These are phyloP conservation scores for Tolypocladium paradoxum DNA, from an alignment of 2,329 filamentous ascomycete genomes.

Conservation along the genomic window DNA sequence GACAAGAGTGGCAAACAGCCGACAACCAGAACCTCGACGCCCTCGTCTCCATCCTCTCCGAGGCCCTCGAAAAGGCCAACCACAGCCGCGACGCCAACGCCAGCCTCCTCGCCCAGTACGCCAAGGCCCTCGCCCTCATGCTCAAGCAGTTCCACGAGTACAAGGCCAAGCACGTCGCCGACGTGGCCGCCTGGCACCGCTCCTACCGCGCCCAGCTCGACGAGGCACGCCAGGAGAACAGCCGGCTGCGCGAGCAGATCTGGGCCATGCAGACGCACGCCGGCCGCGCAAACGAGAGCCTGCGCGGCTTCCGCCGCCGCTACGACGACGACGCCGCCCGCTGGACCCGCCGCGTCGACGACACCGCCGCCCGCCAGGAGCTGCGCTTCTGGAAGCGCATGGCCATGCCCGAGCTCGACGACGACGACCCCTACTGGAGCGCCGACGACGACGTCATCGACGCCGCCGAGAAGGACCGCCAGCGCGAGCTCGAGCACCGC, in stretches of 20 bases:
- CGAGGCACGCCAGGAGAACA: constrained; percentile 54
- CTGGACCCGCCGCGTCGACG: constrained; percentile 42
- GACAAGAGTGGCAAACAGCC: constrained; percentile 31
- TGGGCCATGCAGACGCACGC: constrained; percentile 56
- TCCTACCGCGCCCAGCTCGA: constrained; percentile 55
- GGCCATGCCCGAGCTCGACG: constrained; percentile 49
- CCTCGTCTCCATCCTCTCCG: constrained; percentile 48
- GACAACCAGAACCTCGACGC: constrained; percentile 50
- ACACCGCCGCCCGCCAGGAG: constrained; percentile 44
- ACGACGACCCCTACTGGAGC: constrained; percentile 52
- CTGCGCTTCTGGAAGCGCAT: constrained; percentile 56
- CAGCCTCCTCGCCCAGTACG: constrained; percentile 46
- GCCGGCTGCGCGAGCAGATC: constrained; percentile 51
- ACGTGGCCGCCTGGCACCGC: constrained; percentile 54
- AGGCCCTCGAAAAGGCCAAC: constrained; percentile 51
- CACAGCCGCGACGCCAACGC: constrained; percentile 51
- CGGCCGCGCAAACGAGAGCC: constrained; percentile 42
- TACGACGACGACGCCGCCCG: constrained; percentile 45
- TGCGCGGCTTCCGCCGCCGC: constrained; percentile 44
- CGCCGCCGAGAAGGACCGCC: constrained; percentile 45
- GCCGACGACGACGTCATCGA: constrained; percentile 57
- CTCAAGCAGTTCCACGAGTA: constrained; percentile 56
- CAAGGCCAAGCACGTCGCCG: constrained; percentile 50
- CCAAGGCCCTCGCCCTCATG: constrained; percentile 43
- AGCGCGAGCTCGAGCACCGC: constrained; percentile 38